Conservation (phyloP, 2,329 filamentous ascomycete genomes). For the Drechslerella coelobrocha region DNA sequence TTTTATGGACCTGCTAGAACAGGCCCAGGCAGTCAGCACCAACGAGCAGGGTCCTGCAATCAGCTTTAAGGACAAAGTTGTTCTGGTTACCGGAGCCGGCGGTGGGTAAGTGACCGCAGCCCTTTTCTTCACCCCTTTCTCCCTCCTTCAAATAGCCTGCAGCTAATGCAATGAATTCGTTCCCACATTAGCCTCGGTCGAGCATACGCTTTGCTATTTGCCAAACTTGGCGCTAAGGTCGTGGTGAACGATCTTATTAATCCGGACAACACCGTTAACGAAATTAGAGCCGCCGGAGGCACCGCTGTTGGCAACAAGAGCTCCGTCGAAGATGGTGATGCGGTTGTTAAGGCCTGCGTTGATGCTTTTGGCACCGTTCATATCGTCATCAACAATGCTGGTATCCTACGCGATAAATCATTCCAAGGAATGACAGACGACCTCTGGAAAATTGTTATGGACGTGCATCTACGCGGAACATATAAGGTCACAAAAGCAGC, state of each 20-base stretch:
- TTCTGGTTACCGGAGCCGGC: constrained; percentile 84
- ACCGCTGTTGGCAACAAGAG: constrained; percentile 92
- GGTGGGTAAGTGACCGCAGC: constrained; percentile 66
- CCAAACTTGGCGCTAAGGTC: constrained; percentile 80
- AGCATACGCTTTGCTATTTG: constrained; percentile 85
- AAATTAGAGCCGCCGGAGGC: constrained; percentile 88
- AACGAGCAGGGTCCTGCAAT: constrained; percentile 76
- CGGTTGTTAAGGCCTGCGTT: constrained; percentile 89
- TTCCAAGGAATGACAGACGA: constrained; percentile 97
- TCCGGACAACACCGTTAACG: constrained; percentile 86
- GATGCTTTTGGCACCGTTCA: constrained; percentile 93
- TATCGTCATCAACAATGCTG: constrained; percentile 96
- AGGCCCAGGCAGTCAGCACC: constrained; percentile 77
- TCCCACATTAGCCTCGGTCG: constrained; percentile 73
- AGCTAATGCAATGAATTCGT: constrained; percentile 53
- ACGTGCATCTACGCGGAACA: constrained; percentile 90
- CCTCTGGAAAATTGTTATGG: constrained; percentile 89
- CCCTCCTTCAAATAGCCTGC: not conserved
- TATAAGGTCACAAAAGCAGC: constrained; percentile 97
- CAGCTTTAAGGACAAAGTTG: constrained; percentile 84
- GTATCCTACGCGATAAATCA: constrained; percentile 96
- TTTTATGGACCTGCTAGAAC: constrained; percentile 83
- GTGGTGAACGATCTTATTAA: constrained; percentile 97
- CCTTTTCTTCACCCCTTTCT: not conserved
- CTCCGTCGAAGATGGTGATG: constrained; percentile 89